Evolutionary conservation across 768 basidiomycete genomes (phyloP).

Genomic region (Coprinopsis sp.): DNA sequence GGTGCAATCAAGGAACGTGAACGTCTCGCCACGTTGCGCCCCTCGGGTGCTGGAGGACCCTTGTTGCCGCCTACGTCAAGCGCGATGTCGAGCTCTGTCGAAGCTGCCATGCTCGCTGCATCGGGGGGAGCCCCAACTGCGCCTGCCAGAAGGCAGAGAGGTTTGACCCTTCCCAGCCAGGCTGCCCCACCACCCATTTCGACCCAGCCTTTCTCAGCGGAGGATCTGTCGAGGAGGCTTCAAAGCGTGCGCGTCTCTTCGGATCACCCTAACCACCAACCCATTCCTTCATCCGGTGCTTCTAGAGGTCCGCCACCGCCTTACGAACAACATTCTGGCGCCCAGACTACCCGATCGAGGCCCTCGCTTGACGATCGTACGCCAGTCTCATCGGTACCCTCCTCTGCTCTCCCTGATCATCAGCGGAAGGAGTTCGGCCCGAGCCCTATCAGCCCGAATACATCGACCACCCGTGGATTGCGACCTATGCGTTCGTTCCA

Average conservation of each 20-base stretch:
- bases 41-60: slow-evolving; percentile 23
- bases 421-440: slow-evolving; percentile 12
- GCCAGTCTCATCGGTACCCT: too few relatives aligned
- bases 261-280: slow-evolving; percentile 12
- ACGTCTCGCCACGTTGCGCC: slow-evolving; percentile 32
- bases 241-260: slow-evolving; percentile 42
- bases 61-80: slow-evolving; percentile 5
- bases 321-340: slow-evolving; percentile 2
- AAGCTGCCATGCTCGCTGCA: slow-evolving; percentile 35
- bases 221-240: slow-evolving; percentile 58
- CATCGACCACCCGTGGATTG: slow-evolving; percentile 27
- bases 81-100: slow-evolving; percentile 29
- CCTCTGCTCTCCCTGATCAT: slow-evolving; percentile 8
- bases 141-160: slow-evolving; percentile 33
- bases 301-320: slow-evolving; percentile 9
- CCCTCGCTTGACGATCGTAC: too few relatives aligned
- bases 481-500: slow-evolving; percentile 62
- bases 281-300: slow-evolving; percentile 11
- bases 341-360: slow-evolving; percentile 3
- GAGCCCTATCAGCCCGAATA: slow-evolving; percentile 11
- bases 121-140: slow-evolving; percentile 13
- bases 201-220: slow-evolving; percentile 40
- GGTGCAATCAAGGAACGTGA: slow-evolving; percentile 19
- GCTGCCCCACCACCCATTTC: slow-evolving; percentile 17
- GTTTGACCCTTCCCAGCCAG: slow-evolving; percentile 39